These are phyloP conservation scores for Eucalyptus melliodora DNA, from an alignment of 345 rosid species.

Conservation along the genomic window DNA sequence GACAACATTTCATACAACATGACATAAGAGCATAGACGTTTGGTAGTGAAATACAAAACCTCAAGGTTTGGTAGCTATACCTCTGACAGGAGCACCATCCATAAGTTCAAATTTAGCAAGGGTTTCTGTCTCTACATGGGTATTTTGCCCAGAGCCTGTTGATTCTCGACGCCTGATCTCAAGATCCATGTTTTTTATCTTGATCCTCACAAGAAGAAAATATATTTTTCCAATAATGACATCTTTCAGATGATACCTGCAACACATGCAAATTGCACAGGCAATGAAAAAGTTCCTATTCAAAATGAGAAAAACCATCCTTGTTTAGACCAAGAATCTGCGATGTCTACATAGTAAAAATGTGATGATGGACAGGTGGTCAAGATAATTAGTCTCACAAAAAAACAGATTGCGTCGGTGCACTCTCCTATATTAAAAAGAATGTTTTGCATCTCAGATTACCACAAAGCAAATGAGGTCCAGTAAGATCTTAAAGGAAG, in stretches of 20 bases:
- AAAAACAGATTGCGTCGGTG: background rate
- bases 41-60: background rate
- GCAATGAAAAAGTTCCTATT: background rate
- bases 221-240: conserved; percentile 97
- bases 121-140: conserved; percentile 97
- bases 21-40: background rate
- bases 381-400: background rate
- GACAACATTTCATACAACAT: background rate
- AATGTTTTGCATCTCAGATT: background rate
- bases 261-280: background rate
- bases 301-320: background rate
- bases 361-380: background rate
- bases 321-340: background rate
- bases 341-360: background rate
- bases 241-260: conserved; percentile 94
- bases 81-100: conserved; percentile 99
- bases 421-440: background rate
- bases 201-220: conserved; percentile 96
- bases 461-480: background rate
- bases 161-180: conserved; percentile 97
- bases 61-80: conserved; percentile 11
- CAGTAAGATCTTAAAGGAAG: background rate
- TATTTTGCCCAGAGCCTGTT: conserved; percentile 92
- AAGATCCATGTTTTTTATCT: conserved; percentile 98
- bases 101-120: conserved; percentile 94